Conservation (phyloP, 2,329 filamentous ascomycete species). For the Seiridium cupressi region DNA sequence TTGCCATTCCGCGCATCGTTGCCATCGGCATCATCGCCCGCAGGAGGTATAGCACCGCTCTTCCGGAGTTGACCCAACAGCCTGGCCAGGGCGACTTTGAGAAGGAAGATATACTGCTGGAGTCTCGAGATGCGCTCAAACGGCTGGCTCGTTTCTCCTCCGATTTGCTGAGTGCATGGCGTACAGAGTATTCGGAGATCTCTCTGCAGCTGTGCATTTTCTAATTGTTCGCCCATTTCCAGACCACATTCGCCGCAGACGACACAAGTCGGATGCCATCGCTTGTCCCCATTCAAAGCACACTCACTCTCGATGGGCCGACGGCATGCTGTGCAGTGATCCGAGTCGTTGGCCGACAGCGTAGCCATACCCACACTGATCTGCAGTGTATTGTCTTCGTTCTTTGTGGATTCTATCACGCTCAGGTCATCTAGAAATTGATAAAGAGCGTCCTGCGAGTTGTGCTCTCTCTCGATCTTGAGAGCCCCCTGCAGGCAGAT, state of each 20-base stretch:
- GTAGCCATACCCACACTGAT: slow-evolving; percentile 63
- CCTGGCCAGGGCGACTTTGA: slow-evolving; percentile 87
- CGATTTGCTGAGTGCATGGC: slow-evolving; percentile 58
- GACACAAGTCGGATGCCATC: slow-evolving; percentile 84
- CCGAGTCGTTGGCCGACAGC: slow-evolving; percentile 73
- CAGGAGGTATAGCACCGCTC: slow-evolving; percentile 76
- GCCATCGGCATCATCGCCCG: slow-evolving; percentile 65
- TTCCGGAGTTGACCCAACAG: slow-evolving; percentile 83
- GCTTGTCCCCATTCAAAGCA: slow-evolving; percentile 67
- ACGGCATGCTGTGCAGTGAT: slow-evolving; percentile 79
- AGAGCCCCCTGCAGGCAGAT: slow-evolving; percentile 94
- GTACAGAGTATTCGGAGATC: slow-evolving; percentile 71
- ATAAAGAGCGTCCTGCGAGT: slow-evolving; percentile 71
- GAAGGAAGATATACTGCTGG: slow-evolving; percentile 90
- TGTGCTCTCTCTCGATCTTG: slow-evolving; percentile 83
- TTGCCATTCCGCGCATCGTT: slow-evolving; percentile 68
- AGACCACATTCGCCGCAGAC: slow-evolving; percentile 65
- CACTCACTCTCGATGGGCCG: slow-evolving; percentile 96
- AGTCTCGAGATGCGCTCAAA: slow-evolving; percentile 81
- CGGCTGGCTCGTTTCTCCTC: slow-evolving; percentile 47
- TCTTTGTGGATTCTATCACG: slow-evolving; percentile 75
- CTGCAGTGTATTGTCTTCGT: slow-evolving; percentile 67
- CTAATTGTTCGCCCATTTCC: slow-evolving; percentile 67
- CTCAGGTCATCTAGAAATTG: slow-evolving; percentile 81
- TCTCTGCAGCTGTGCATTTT: slow-evolving; percentile 70